These are phyloP conservation scores for Podila horticola DNA, from an alignment of 192 early-diverging fungal genomes.

Conservation along the genomic window DNA sequence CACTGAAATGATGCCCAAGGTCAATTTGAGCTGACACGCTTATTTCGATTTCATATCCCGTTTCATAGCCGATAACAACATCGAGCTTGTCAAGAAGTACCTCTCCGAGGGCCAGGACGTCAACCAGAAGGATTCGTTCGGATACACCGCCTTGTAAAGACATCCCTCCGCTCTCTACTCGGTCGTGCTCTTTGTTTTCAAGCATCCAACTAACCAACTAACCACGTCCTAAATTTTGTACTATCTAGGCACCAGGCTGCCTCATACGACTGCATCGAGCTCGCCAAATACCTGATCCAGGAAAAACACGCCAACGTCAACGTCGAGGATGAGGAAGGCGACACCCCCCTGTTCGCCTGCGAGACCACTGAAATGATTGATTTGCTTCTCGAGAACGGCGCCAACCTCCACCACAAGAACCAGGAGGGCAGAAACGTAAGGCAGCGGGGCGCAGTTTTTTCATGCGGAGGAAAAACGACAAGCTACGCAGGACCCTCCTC, in stretches of 20 bases:
- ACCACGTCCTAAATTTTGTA: no score
- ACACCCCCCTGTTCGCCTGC: slow-evolving; percentile 82
- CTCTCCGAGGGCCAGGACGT: slow-evolving; percentile 62
- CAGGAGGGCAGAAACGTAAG: slow-evolving; percentile 65
- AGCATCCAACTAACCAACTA: background rate
- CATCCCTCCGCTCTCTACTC: background rate
- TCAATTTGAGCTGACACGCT: background rate
- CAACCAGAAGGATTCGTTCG: slow-evolving; percentile 80
- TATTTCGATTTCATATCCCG: background rate
- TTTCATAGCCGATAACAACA: slow-evolving; percentile 31
- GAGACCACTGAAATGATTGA: slow-evolving; percentile 77
- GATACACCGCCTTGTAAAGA: slow-evolving; percentile 81
- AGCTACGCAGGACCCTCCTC: no score
- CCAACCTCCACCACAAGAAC: slow-evolving; percentile 71
- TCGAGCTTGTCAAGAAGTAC: slow-evolving; percentile 55
- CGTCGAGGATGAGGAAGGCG: slow-evolving; percentile 80
- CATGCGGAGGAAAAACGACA: slow-evolving; percentile 6
- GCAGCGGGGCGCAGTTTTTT: background rate
- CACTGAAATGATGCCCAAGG: background rate
- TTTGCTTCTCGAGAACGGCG: slow-evolving; percentile 75
- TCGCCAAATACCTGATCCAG: slow-evolving; percentile 72
- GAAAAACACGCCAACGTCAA: slow-evolving; percentile 72
- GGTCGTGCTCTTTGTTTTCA: background rate
- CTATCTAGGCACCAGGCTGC: slow-evolving; percentile 69
- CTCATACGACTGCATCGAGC: slow-evolving; percentile 74